Evolutionary conservation across 108 stramenopile genomes (phyloP).

Genomic region (Hondaea fermentalgiana): DNA sequence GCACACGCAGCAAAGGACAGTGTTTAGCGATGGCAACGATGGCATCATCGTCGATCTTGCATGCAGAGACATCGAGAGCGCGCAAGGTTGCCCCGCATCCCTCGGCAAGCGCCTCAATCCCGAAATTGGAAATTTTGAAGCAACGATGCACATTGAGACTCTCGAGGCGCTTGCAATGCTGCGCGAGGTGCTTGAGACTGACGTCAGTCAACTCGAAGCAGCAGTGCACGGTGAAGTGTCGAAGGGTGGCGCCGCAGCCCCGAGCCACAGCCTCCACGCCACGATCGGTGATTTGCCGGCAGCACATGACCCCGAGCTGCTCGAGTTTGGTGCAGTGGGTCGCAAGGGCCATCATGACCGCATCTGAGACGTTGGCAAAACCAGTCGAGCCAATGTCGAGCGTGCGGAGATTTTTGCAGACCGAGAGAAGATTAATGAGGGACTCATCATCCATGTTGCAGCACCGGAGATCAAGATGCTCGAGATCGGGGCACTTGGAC

Average conservation of each 20-base stretch:
- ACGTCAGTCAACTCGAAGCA: not conserved
- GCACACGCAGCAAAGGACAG: not conserved
- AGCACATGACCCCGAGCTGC: conserved; percentile 11
- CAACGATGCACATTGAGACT: not conserved
- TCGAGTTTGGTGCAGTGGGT: not conserved
- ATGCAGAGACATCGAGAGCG: not conserved
- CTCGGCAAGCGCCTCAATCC: not conserved
- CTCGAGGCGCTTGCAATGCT: not conserved
- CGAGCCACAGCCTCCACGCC: not conserved
- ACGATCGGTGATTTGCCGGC: not conserved
- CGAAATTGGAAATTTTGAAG: not conserved
- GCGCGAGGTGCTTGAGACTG: not conserved
- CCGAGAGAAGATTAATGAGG: not conserved
- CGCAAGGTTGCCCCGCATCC: not conserved
- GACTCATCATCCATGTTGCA: not conserved
- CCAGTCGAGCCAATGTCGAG: conserved; percentile 12
- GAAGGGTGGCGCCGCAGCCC: not conserved
- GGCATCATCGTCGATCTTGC: not conserved
- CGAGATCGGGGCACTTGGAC: not conserved
- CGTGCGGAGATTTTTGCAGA: not conserved
- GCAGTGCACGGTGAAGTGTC: not conserved
- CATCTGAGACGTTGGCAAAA: conserved; percentile 8
- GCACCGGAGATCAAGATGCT: not conserved
- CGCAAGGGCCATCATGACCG: not conserved
- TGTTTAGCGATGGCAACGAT: not conserved